Conservation (phyloP, 2,329 filamentous ascomycete species). For the Penicillium sp. region DNA sequence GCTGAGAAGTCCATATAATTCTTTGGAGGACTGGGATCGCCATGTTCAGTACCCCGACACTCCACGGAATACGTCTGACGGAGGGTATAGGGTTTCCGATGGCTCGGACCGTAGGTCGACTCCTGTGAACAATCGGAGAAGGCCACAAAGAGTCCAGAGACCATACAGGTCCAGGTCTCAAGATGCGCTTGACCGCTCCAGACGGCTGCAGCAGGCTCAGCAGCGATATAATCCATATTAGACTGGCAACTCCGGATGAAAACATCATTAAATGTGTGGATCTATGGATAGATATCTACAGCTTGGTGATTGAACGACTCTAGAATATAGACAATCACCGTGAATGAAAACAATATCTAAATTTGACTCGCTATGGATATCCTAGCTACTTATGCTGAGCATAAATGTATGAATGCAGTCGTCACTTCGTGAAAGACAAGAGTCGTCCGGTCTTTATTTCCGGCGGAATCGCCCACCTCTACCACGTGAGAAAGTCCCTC, state of each 20-base stretch:
- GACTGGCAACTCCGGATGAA: background rate
- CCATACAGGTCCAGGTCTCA: constrained; percentile 1
- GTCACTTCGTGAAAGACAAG: constrained; percentile 15
- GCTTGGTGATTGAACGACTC: no score
- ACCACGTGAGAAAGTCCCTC: constrained; percentile 35
- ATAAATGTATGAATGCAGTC: constrained; percentile 19
- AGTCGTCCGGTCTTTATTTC: constrained; percentile 19
- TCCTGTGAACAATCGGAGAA: background rate
- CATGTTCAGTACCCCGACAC: constrained; percentile 66
- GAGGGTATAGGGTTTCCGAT: constrained; percentile 1
- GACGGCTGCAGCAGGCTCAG: constrained; percentile 7
- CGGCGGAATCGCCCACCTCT: constrained; percentile 41
- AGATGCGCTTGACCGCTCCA: constrained; percentile 2
- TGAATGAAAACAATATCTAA: background rate
- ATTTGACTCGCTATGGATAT: constrained; percentile 1
- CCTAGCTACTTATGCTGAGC: constrained; percentile 11
- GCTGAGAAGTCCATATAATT: constrained; percentile 74
- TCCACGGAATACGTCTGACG: background rate
- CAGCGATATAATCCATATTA: constrained; percentile 10
- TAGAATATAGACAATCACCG: background rate
- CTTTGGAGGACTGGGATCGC: constrained; percentile 74
- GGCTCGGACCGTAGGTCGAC: constrained; percentile 11
- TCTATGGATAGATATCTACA: no score
- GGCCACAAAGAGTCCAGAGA: background rate
- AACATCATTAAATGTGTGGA: background rate